Percentiles rank a stretch among this genome's conserved stretches.
phyloP scores from a whole-genome alignment of 805 yeast species.

The Ogataea parapolymorpha region DNA sequence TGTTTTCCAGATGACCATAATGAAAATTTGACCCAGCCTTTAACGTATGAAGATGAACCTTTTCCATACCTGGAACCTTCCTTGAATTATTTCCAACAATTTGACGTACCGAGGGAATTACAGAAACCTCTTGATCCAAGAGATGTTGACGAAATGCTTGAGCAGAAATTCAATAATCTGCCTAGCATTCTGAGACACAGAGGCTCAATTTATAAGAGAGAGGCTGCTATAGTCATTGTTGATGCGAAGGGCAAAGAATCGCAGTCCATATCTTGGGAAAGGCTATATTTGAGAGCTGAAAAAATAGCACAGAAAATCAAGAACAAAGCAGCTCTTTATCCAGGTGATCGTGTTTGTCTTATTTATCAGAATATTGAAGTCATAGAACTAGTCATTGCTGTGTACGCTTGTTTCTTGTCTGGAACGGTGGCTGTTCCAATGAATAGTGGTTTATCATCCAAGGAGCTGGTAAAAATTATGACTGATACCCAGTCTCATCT shows the following conservation, averaged over 20 bases:
- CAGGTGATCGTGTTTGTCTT: slow-evolving; percentile 80
- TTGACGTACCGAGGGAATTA: slow-evolving; percentile 32
- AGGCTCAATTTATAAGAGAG: slow-evolving; percentile 60
- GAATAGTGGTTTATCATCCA: slow-evolving; percentile 64
- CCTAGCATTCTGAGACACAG: slow-evolving; percentile 72
- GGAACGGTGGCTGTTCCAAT: slow-evolving; percentile 95
- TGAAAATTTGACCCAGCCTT: slow-evolving; percentile 14
- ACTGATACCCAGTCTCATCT: slow-evolving; percentile 71
- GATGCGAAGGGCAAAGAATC: slow-evolving; percentile 82
- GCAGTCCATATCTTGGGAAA: slow-evolving; percentile 82
- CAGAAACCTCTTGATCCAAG: slow-evolving; percentile 67
- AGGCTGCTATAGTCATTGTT: slow-evolving; percentile 66
- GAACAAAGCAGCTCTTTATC: slow-evolving; percentile 67
- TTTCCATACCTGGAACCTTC: slow-evolving; percentile 3
- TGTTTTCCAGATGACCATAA: slow-evolving; percentile 13
- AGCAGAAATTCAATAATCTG: slow-evolving; percentile 55
- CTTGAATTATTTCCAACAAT: neutral
- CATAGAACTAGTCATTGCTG: slow-evolving; percentile 78
- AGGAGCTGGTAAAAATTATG: slow-evolving; percentile 71
- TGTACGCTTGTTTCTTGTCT: slow-evolving; percentile 89
- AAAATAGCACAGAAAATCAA: slow-evolving; percentile 82
- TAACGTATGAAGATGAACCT: slow-evolving; percentile 15
- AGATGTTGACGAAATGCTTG: slow-evolving; percentile 35
- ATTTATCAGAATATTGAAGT: slow-evolving; percentile 82
- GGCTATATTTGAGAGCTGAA: slow-evolving; percentile 75